These are phyloP conservation scores for Chalciporus chontae DNA, from an alignment of 768 basidiomycete genomes.

Conservation along the genomic window DNA sequence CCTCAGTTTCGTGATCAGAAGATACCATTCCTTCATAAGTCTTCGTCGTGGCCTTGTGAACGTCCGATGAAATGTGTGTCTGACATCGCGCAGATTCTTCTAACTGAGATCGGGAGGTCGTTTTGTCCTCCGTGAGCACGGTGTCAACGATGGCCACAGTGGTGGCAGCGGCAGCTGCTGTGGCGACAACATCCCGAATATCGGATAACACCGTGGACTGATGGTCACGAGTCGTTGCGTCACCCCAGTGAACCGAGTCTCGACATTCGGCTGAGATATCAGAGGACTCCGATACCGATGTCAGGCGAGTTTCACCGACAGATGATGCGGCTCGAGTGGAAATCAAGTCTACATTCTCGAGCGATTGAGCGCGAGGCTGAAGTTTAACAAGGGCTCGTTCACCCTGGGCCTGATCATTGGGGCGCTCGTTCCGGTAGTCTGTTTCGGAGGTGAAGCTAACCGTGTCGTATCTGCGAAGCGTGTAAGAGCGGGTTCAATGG, in stretches of 20 bases:
- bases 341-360: background rate
- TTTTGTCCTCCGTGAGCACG: background rate
- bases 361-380: background rate
- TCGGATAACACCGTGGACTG: background rate
- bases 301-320: background rate
- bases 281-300: background rate
- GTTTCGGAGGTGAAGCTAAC: background rate
- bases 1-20: background rate
- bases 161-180: background rate
- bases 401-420: background rate
- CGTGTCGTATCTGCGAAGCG: background rate
- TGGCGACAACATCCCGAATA: background rate
- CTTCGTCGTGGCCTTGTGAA: no score
- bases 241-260: background rate
- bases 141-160: background rate
- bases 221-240: background rate
- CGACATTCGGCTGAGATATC: background rate
- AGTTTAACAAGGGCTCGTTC: background rate
- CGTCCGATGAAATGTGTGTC: no score
- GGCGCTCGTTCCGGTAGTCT: background rate
- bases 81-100: no score
- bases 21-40: background rate
- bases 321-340: background rate
- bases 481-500: background rate
- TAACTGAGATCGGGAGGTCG: background rate